Percentiles rank a stretch among this genome's conserved stretches.
phyloP scores from a whole-genome alignment of 306 rosid genomes.

The Geum urbanum region DNA sequence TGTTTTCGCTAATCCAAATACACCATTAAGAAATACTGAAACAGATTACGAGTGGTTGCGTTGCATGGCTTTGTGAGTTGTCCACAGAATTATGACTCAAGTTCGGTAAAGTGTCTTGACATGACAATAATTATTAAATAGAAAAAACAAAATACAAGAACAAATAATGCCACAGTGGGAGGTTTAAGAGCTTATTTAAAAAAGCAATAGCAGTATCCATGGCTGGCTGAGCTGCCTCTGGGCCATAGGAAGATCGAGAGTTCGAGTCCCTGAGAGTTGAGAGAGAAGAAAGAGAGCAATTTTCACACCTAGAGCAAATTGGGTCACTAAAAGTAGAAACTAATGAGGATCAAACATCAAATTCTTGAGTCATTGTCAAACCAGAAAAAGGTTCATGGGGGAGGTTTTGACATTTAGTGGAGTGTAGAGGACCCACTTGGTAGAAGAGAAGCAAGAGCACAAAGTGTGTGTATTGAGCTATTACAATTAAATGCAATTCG shows the following conservation, averaged over 20 bases:
- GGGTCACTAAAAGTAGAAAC: conserved; percentile 1
- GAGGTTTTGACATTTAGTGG: conserved; percentile 52
- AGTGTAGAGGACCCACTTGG: conserved; percentile 50
- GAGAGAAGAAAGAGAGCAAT: background rate
- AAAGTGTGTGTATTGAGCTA: conserved; percentile 13
- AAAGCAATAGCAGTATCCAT: background rate
- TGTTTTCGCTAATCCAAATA: no score
- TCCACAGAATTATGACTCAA: background rate
- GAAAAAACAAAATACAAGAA: no score
- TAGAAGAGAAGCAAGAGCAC: conserved; percentile 17
- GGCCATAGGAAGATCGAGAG: no score
- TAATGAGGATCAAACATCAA: conserved; percentile 14
- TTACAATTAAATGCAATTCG: conserved; percentile 1
- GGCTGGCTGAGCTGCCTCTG: no score
- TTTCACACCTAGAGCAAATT: background rate
- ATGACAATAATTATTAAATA: background rate
- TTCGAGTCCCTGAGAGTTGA: no score
- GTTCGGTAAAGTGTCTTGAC: background rate
- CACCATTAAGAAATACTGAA: background rate
- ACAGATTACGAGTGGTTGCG: background rate
- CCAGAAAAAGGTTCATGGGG: conserved; percentile 39
- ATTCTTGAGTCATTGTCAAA: conserved; percentile 39
- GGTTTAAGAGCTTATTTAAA: background rate
- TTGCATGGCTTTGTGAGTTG: background rate
- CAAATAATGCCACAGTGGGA: background rate